phyloP scores from a whole-genome alignment of 148 eudicot genomes.

The Nyssa sinensis region DNA sequence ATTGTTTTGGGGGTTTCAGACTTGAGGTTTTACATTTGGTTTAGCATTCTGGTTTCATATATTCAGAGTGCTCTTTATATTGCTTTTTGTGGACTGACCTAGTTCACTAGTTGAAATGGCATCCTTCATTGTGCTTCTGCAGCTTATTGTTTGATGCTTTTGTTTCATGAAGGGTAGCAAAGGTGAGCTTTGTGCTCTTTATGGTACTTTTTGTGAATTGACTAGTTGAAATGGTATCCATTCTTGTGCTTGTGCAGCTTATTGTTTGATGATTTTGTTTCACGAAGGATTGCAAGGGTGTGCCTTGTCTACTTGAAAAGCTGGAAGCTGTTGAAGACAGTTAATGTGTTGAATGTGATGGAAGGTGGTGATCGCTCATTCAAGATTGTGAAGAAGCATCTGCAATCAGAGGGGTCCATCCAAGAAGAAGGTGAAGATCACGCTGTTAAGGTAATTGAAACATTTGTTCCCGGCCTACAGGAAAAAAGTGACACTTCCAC shows the following conservation, averaged over 20 bases:
- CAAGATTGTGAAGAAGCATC: conserved; percentile 68
- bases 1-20: not conserved
- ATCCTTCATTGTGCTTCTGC: not conserved
- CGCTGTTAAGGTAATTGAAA: conserved; percentile 58
- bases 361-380: conserved; percentile 93
- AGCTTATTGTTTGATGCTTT: not conserved
- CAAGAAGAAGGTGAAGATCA: conserved; percentile 63
- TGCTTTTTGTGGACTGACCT: not conserved
- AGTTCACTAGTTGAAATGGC: not conserved
- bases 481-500: conserved; percentile 13
- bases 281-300: conserved; percentile 77
- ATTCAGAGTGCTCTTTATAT: not conserved
- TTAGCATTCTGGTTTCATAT: not conserved
- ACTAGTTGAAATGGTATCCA: not conserved
- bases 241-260: no score
- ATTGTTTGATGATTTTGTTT: conserved; percentile 14
- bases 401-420: conserved; percentile 40
- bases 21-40: conserved; percentile 3
- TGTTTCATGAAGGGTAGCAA: not conserved
- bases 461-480: conserved; percentile 35
- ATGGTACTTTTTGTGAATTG: not conserved
- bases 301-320: conserved; percentile 67
- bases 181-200: not conserved
- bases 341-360: conserved; percentile 54
- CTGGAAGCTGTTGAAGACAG: conserved; percentile 54